Percentiles rank a stretch among this genome's conserved stretches.
These are phyloP conservation scores for Orbilia brochopaga DNA, from an alignment of 2,329 filamentous ascomycete species.

Conservation along the genomic window DNA sequence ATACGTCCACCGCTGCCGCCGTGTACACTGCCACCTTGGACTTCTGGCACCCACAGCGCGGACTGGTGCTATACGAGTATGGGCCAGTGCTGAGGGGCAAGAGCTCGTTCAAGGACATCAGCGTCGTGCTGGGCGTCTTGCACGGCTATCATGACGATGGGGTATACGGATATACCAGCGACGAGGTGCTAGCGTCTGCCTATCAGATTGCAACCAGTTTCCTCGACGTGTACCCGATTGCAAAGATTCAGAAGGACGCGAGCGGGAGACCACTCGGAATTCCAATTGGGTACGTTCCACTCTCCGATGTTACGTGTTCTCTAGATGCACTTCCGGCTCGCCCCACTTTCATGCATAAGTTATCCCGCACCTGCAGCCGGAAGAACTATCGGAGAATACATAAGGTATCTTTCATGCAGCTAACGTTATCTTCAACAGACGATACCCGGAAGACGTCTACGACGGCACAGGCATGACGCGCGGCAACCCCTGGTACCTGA, in stretches of 20 bases:
- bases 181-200: slow-evolving; percentile 36
- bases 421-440: slow-evolving; percentile 63
- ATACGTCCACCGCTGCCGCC: slow-evolving; percentile 11
- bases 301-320: neutral
- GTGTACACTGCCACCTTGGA: slow-evolving; percentile 74
- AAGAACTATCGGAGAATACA: neutral
- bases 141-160: slow-evolving; percentile 38
- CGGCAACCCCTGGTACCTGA: slow-evolving; percentile 78
- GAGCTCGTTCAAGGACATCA: slow-evolving; percentile 48
- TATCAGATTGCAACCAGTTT: slow-evolving; percentile 48
- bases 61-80: slow-evolving; percentile 36
- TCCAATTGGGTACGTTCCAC: slow-evolving; percentile 54
- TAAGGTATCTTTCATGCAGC: neutral
- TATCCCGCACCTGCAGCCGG: neutral
- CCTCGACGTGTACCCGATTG: slow-evolving; percentile 42
- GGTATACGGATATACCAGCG: slow-evolving; percentile 38
- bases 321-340: neutral
- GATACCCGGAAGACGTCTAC: slow-evolving; percentile 76
- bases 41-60: slow-evolving; percentile 68
- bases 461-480: slow-evolving; percentile 64
- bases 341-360: neutral
- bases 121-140: slow-evolving; percentile 38
- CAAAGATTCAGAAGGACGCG: slow-evolving; percentile 22
- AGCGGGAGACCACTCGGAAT: slow-evolving; percentile 47
- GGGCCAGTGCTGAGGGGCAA: slow-evolving; percentile 42